Base-by-base conservation (phyloP, 768 basidiomycete species). In the Termitomyces sp. region DNA sequence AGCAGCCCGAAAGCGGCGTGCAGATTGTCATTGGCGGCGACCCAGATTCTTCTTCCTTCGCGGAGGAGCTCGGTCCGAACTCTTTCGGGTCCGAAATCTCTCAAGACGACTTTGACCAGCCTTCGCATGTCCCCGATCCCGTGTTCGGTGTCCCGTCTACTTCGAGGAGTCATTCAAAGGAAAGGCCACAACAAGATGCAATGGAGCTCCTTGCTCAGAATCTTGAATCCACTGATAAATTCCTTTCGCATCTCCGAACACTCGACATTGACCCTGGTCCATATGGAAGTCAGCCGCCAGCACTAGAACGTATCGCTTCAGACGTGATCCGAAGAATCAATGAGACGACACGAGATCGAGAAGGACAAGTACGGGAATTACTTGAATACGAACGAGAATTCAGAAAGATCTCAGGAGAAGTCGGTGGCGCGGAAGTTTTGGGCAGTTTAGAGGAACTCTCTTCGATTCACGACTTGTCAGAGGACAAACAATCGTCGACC, bases 361-460 rank as follows among this genome's bases (percentile, higher is more conserved):
- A 95, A 69, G 81, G 79, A 3, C 93, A 95, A 72, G 83, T 92
- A 4, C 86, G 93, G 54, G 89, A 86, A 67, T 72, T 95, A 55
- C 74, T 87, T 38, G 89, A 86, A 62, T 88, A 81, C 68, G 92
- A 94, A 67, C 82, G 91, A 55, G 88, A 93, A 71, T 84, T 95
- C 67, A 80, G 82, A 64, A 84, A 85, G 68, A 89, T 92, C 64
- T 83, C 86, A 1, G 84, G 82, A 5, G 91, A 93, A 70, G 82
- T 90, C 18, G 88, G 89, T 41, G 92, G 92, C 20, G 81, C 75
- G 41, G 91, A 93, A 41, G 84, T 83, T 10, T 76, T 95, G 10
- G 83, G 84, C 12, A 78, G 79, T 63, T 74, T 94, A 55, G 89
- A 93, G 16, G 84, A 80, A 58, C 75, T 94, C 26, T 76, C 80